Conservation (phyloP, 257 asterid species). For the Jacaranda mimosifolia region DNA sequence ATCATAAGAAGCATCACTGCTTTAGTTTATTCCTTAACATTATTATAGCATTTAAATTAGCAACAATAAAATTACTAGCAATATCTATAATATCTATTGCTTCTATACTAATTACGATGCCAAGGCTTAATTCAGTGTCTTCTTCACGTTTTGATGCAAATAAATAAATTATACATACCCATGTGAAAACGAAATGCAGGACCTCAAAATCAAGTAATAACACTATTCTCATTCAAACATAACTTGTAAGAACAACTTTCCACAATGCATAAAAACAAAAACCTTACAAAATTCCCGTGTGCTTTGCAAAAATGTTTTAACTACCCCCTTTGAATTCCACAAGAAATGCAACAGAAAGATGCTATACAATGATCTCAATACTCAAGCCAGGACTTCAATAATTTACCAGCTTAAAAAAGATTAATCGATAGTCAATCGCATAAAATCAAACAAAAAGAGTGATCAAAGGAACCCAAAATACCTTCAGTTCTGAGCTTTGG, state of each 20-base stretch:
- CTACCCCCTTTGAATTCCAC: too few relatives aligned
- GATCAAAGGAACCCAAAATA: conserved; percentile 29
- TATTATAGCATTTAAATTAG: conserved; percentile 9
- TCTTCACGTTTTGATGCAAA: neutral
- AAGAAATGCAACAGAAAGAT: conserved; percentile 9
- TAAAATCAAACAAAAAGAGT: conserved; percentile 10
- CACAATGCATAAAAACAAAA: neutral
- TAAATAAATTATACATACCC: conserved; percentile 22
- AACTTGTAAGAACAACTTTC: conserved; percentile 1
- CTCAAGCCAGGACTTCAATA: conserved; percentile 2
- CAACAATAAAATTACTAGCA: neutral
- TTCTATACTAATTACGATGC: neutral
- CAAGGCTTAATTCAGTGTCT: neutral
- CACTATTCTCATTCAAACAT: neutral
- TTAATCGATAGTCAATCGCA: conserved; percentile 1
- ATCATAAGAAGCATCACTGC: conserved; percentile 33
- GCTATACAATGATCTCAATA: neutral
- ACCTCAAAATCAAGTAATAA: neutral
- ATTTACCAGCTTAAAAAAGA: neutral
- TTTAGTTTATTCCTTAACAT: neutral
- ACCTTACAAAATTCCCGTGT: neutral
- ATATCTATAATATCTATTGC: neutral
- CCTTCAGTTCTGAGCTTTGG: conserved; percentile 92
- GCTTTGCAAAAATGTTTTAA: neutral
- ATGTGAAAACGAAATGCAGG: neutral